These are phyloP conservation scores for Periconia sp. DNA, from an alignment of 2,329 filamentous ascomycete species.

Conservation along the genomic window DNA sequence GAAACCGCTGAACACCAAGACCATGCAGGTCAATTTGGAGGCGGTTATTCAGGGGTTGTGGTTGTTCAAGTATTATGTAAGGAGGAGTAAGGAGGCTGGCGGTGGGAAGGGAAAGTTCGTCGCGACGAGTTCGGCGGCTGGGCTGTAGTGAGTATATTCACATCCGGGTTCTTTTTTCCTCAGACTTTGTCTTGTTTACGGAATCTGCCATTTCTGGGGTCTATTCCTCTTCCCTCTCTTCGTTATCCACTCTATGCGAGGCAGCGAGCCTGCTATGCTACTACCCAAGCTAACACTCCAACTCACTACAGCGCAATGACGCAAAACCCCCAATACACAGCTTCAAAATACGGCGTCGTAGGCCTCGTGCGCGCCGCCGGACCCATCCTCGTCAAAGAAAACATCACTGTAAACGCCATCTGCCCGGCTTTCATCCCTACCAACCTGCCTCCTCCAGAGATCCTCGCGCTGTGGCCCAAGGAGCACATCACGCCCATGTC, in stretches of 20 bases:
- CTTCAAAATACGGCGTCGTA: slow-evolving; percentile 47
- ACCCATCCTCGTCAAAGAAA: slow-evolving; percentile 34
- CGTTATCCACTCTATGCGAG: no score
- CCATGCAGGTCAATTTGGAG: slow-evolving; percentile 45
- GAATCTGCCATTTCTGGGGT: neutral
- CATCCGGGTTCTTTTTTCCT: neutral
- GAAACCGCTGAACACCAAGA: slow-evolving; percentile 41
- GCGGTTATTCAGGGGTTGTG: slow-evolving; percentile 47
- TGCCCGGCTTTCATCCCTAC: slow-evolving; percentile 46
- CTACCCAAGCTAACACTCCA: neutral
- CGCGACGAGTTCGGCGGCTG: slow-evolving; percentile 42
- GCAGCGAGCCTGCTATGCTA: no score
- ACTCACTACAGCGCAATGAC: slow-evolving; percentile 21
- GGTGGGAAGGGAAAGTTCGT: slow-evolving; percentile 43
- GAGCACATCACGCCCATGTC: slow-evolving; percentile 46
- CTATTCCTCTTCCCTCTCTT: neutral
- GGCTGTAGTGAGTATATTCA: slow-evolving; percentile 38
- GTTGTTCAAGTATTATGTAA: slow-evolving; percentile 47
- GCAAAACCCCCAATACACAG: slow-evolving; percentile 45
- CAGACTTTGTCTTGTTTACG: neutral
- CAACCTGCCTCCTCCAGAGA: slow-evolving; percentile 41
- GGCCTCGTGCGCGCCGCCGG: slow-evolving; percentile 42
- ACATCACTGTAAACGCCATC: slow-evolving; percentile 45
- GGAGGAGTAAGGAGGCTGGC: slow-evolving; percentile 38
- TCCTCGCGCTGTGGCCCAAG: slow-evolving; percentile 40